A percentile compares a stretch with the other conserved stretches of the same genome.
These are phyloP conservation scores for Fomes fomentarius DNA, from an alignment of 1,284 basidiomycete species.

Conservation along the genomic window DNA sequence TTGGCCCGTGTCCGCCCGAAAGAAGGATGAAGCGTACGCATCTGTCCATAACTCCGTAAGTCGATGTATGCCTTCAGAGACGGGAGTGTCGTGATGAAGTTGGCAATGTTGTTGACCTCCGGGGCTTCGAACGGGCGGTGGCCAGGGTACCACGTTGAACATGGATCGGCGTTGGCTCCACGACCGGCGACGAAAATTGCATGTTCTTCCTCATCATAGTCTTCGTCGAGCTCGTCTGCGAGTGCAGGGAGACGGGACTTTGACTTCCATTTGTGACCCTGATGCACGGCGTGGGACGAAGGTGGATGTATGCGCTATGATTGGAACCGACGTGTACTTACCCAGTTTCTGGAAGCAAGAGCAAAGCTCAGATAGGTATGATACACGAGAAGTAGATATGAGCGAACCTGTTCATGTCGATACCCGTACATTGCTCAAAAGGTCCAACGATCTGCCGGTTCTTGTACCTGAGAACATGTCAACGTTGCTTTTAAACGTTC, in stretches of 20 bases:
- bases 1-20: neutral
- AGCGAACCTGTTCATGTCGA: constrained; percentile 77
- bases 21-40: constrained; percentile 52
- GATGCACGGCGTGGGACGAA: neutral
- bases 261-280: constrained; percentile 69
- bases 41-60: constrained; percentile 83
- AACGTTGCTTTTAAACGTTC: too few species aligned
- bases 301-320: neutral
- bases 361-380: neutral
- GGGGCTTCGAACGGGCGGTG: constrained; percentile 72
- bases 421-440: constrained; percentile 59
- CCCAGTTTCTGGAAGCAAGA: constrained; percentile 31
- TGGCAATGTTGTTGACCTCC: constrained; percentile 77
- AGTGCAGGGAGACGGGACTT: constrained; percentile 31
- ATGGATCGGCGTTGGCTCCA: constrained; percentile 49
- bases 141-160: constrained; percentile 78
- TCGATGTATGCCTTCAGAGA: constrained; percentile 70
- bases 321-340: constrained; percentile 21
- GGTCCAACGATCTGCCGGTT: constrained; percentile 66
- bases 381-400: neutral
- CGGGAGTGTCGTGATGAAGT: constrained; percentile 63
- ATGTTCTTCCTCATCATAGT: constrained; percentile 19
- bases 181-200: constrained; percentile 30
- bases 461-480: constrained; percentile 73
- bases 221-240: constrained; percentile 16